Percentiles rank a stretch among this genome's conserved stretches.
Conservation (phyloP, 345 rosid genomes). For the Odontarrhena argentea region DNA sequence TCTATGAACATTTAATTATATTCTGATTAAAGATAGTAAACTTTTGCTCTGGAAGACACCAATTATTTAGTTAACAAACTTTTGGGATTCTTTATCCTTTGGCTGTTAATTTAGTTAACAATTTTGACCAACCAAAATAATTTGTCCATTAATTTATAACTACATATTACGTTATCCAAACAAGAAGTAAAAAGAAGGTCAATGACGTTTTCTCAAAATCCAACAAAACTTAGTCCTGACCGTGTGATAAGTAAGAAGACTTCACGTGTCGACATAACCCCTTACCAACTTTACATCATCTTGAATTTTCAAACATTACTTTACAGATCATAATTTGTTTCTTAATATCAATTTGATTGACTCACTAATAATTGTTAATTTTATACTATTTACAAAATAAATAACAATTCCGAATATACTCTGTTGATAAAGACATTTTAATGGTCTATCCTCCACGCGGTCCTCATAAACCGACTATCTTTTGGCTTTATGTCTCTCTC, state of each 20-base stretch:
- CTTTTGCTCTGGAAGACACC: no score
- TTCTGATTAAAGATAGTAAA: not conserved
- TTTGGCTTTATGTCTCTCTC: not conserved
- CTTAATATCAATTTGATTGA: not conserved
- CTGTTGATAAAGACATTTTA: not conserved
- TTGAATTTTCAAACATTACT: slow-evolving; percentile 15
- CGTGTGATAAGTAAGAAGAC: slow-evolving; percentile 7
- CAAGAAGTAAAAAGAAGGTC: slow-evolving; percentile 27
- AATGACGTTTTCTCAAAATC: slow-evolving; percentile 21
- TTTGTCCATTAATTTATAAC: not conserved
- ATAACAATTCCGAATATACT: not conserved
- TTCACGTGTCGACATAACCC: slow-evolving; percentile 23
- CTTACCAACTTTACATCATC: slow-evolving; percentile 16
- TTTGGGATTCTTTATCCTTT: not conserved
- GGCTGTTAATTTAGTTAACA: slow-evolving; percentile 22
- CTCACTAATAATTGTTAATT: slow-evolving; percentile 1
- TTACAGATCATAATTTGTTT: not conserved
- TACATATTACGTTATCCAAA: not conserved
- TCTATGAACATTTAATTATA: not conserved
- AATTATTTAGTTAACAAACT: no score
- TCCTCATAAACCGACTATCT: slow-evolving; percentile 7
- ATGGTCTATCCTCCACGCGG: slow-evolving; percentile 36
- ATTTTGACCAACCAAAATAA: slow-evolving; percentile 3
- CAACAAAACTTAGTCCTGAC: slow-evolving; percentile 7
- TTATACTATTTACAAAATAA: not conserved